These are phyloP conservation scores for Acer negundo DNA, from an alignment of 345 rosid species.

Conservation along the genomic window DNA sequence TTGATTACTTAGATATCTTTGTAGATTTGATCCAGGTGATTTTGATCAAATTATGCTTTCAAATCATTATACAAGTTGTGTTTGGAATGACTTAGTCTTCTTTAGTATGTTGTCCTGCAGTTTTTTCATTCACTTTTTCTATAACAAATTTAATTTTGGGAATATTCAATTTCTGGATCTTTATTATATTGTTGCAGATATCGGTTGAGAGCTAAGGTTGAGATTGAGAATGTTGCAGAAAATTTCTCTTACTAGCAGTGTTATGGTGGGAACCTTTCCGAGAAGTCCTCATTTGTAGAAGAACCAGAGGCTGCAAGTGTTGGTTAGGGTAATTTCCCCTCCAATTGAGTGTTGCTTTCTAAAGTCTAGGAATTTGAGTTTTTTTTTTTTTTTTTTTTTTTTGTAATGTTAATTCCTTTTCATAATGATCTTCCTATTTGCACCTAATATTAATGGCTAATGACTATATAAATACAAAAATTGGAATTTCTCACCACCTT, in stretches of 20 bases:
- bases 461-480: no score
- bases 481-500: no score
- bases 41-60: not conserved
- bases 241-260: slow-evolving; percentile 88
- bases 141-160: not conserved
- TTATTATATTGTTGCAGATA: slow-evolving; percentile 48
- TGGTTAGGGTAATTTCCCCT: slow-evolving; percentile 58
- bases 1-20: not conserved
- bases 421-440: no score
- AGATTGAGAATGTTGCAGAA: slow-evolving; percentile 66
- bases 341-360: not conserved
- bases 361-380: no score
- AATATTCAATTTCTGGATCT: slow-evolving; percentile 11
- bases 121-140: not conserved
- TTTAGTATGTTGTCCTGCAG: not conserved
- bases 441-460: no score
- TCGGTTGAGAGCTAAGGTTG: slow-evolving; percentile 90
- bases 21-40: not conserved
- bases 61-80: not conserved
- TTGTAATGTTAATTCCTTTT: no score
- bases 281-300: slow-evolving; percentile 34
- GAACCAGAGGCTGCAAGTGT: slow-evolving; percentile 70
- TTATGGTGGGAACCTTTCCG: slow-evolving; percentile 50
- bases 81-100: not conserved
- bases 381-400: no score